Evolutionary conservation across 441 rosid species (phyloP).

Genomic region (Euphorbia corollata): DNA sequence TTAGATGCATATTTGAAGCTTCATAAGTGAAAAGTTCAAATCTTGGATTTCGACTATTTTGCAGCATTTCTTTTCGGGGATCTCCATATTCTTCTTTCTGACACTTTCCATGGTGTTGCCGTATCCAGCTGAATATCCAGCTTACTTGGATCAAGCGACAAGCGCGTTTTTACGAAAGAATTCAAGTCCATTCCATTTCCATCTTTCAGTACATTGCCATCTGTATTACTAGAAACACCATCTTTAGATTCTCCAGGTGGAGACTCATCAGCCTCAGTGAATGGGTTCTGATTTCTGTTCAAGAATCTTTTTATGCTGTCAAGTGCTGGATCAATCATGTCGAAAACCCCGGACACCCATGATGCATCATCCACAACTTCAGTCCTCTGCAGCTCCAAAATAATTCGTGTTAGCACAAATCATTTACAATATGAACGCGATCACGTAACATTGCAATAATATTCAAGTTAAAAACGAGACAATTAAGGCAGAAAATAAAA

Average conservation of each 20-base stretch:
- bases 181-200: slow-evolving; percentile 51
- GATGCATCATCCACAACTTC: slow-evolving; percentile 94
- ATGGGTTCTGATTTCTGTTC: slow-evolving; percentile 49
- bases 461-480: neutral
- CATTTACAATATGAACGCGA: too few relatives aligned
- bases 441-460: neutral
- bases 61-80: slow-evolving; percentile 20
- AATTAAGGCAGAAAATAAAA: neutral
- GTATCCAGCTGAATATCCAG: slow-evolving; percentile 43
- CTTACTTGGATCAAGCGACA: slow-evolving; percentile 53
- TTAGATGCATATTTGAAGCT: neutral
- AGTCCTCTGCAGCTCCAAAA: slow-evolving; percentile 44
- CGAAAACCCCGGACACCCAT: slow-evolving; percentile 78
- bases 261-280: slow-evolving; percentile 29
- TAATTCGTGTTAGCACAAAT: too few relatives aligned
- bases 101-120: slow-evolving; percentile 24
- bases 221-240: slow-evolving; percentile 18
- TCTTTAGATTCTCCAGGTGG: slow-evolving; percentile 20
- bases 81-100: slow-evolving; percentile 41
- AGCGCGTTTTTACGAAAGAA: slow-evolving; percentile 41
- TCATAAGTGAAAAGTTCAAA: neutral
- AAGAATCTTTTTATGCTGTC: slow-evolving; percentile 74
- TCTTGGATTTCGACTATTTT: slow-evolving; percentile 10
- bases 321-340: slow-evolving; percentile 79
- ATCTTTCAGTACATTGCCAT: slow-evolving; percentile 30